Conservation (phyloP, 2,329 filamentous ascomycete species). For the Xylariaceae sp. region DNA sequence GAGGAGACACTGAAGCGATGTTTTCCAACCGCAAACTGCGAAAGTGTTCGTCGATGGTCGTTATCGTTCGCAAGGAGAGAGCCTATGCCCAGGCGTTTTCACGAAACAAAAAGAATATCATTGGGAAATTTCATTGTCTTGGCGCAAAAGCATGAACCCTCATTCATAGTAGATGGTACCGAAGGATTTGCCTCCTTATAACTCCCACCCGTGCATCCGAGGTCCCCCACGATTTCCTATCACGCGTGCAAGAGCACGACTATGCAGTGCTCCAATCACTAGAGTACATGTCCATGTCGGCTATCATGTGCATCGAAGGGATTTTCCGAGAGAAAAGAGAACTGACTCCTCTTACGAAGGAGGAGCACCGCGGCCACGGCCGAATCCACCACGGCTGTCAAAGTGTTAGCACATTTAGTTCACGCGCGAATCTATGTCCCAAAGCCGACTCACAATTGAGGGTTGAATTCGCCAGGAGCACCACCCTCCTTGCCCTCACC, state of each 20-base stretch:
- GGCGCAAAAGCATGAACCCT: slow-evolving; percentile 31
- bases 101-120: background rate
- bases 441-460: slow-evolving; percentile 67
- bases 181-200: slow-evolving; percentile 33
- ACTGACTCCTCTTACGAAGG: slow-evolving; percentile 51
- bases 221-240: slow-evolving; percentile 43
- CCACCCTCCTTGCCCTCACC: slow-evolving; percentile 86
- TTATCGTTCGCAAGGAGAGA: too few species aligned
- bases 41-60: too few species aligned
- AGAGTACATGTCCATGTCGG: slow-evolving; percentile 31
- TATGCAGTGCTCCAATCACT: slow-evolving; percentile 38
- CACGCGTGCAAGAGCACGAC: slow-evolving; percentile 45
- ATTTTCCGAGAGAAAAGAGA: slow-evolving; percentile 36
- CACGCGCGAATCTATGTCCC: too few species aligned
- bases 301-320: slow-evolving; percentile 29
- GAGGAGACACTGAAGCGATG: too few species aligned
- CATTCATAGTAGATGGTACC: slow-evolving; percentile 30
- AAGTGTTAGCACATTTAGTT: slow-evolving; percentile 12
- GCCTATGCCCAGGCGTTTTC: background rate
- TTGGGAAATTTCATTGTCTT: slow-evolving; percentile 20
- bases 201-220: slow-evolving; percentile 38
- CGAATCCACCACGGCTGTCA: slow-evolving; percentile 75
- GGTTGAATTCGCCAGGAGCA: slow-evolving; percentile 87
- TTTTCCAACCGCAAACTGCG: too few species aligned
- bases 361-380: slow-evolving; percentile 81